Evolutionary conservation across 208 protist genomes (phyloP).

Genomic region (Crithidia mellificae): DNA sequence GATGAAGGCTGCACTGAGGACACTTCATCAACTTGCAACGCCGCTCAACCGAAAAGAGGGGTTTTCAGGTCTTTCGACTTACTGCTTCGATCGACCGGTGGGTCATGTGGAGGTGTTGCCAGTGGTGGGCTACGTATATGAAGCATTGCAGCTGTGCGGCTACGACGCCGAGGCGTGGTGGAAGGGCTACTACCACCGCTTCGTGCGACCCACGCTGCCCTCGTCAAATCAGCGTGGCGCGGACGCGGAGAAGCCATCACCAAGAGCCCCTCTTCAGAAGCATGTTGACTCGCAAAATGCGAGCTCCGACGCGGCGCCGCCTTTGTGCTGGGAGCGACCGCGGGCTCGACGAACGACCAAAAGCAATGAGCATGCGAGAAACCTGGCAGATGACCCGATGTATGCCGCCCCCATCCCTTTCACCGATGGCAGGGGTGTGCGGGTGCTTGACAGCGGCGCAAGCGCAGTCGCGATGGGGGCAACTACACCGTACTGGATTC

Average conservation of each 20-base stretch:
- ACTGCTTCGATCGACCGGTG: conserved; percentile 3
- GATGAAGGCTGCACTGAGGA: not conserved
- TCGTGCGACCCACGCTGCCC: not conserved
- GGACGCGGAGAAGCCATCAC: not conserved
- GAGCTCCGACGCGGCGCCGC: not conserved
- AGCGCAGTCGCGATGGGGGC: not conserved
- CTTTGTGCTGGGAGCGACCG: conserved; percentile 1
- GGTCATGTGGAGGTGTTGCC: conserved; percentile 10
- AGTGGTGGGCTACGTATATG: conserved; percentile 20
- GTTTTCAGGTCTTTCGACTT: not conserved
- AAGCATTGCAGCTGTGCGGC: conserved; percentile 11
- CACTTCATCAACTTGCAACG: not conserved
- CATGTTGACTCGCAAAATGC: not conserved
- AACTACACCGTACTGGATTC: conserved; percentile 22
- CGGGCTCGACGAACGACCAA: no score
- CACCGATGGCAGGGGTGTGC: no score
- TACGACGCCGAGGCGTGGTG: conserved; percentile 27
- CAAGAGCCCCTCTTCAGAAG: no score
- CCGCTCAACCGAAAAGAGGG: not conserved
- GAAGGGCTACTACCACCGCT: conserved; percentile 18
- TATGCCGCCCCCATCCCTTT: not conserved
- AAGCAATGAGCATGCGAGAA: not conserved
- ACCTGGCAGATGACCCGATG: no score
- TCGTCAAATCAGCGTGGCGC: no score
- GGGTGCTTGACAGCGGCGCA: not conserved